Base-by-base conservation (phyloP, 345 rosid genomes). In the Dipteronia sinensis region DNA sequence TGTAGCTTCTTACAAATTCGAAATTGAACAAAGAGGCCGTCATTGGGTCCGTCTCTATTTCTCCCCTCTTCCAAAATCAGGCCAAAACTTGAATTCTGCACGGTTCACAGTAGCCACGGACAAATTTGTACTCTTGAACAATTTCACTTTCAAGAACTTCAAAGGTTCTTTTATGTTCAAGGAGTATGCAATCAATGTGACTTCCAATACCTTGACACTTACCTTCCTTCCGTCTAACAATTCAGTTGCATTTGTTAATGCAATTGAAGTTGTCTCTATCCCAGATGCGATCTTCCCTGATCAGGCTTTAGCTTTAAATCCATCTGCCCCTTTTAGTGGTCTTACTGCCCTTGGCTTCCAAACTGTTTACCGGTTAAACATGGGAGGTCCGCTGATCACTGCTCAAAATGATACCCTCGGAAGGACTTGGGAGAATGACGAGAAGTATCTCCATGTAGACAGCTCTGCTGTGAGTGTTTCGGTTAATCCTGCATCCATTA, bases 21-120 rank as follows among this genome's bases (percentile, higher is more conserved):
- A 88, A 51, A 90, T 96, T 76, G 71, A 87, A 77, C 77, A 86
- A 76, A 77, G 82, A 71, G 99, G 99, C 5, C 88, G 92, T 82
- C 99, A 94, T 85, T 97, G 99, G 99, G 76, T 97, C 91, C 97
- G 99, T 76, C 98, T 97, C 47, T 94, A 97, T 77, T 97, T 97
- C 77, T 86, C 81, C 53, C 97, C 98, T 22, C 29, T 91, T 80
- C 85, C 88, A 31, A 87, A 68, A 75, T 84, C 92, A 0, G 83
- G 78, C 75, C 88, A 86, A 23, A 87, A 91, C 85, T 75, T 97
- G 86, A 74, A 77, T 38, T 83, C 94, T 65, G 92, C 92, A 1
- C 78, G 87, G 1, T 81, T 93, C 75, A 87, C 94, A 2, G 98
- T 90, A 22, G 89, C 86, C 67, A 83, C 98, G 0, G 97, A 97